Evolutionary conservation across 208 protist genomes (phyloP).

Genomic region (Histomonas meleagridis): DNA sequence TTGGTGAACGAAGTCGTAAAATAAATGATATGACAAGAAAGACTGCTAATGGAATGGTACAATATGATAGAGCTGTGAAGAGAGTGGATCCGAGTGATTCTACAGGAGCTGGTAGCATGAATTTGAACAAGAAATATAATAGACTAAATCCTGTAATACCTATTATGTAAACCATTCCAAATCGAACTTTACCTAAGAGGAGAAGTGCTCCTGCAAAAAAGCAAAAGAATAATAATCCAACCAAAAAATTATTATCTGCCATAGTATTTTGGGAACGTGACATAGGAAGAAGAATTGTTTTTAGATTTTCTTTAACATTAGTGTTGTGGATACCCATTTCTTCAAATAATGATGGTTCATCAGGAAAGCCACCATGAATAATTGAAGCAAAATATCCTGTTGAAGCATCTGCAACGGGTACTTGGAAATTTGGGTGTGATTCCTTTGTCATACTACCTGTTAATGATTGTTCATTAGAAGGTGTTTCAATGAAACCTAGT

Average conservation of each 20-base stretch:
- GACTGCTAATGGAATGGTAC: background rate
- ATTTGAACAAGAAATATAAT: background rate
- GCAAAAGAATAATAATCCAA: background rate
- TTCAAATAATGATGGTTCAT: conserved; percentile 7
- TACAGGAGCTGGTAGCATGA: background rate
- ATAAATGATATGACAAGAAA: background rate
- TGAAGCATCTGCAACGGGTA: too few relatives aligned
- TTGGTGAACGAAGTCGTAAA: background rate
- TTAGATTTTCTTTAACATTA: background rate
- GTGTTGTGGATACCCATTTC: conserved; percentile 28
- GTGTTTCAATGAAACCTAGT: too few relatives aligned
- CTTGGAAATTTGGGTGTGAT: too few relatives aligned
- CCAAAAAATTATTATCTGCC: background rate
- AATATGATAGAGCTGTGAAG: background rate
- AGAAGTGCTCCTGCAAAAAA: background rate
- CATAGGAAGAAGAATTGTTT: background rate
- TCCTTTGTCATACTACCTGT: too few relatives aligned
- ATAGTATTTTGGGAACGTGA: background rate
- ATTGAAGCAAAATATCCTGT: background rate
- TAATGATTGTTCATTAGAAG: too few relatives aligned
- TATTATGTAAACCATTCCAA: conserved; percentile 1
- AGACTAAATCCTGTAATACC: background rate
- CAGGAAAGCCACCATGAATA: conserved; percentile 2
- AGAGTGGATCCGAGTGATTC: background rate
- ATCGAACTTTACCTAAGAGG: background rate